Base-by-base conservation (phyloP, 495 filamentous ascomycete species). In the Hyaloscypha variabilis region DNA sequence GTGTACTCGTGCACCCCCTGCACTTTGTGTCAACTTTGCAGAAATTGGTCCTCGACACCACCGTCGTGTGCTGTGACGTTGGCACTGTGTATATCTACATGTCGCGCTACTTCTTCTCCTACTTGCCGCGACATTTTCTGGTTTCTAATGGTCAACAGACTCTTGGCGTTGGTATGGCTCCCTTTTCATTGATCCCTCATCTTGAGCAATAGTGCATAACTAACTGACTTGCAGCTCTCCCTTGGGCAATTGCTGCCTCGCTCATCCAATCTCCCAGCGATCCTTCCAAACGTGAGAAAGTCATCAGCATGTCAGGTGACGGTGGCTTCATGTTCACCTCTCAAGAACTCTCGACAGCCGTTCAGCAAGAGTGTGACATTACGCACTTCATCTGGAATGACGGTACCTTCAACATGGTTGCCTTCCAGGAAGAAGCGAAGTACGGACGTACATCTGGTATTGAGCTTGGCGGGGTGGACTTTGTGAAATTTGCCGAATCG, bases 371-470 rank as follows among this genome's bases (percentile, higher is more conserved):
- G 10, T 77, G 77, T 68, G 69, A 79, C 30, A 76, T 78, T 63
- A 78, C 76, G 53, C 76, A 79, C 60, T 79, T 79, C 58, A 68
- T 79, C 39, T 78, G 75, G 75, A 79, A 79, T 58, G 77, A 79
- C 52, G 72, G 72, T 51, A 67, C 65, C 29, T 79, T 74, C 62
- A 79, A 79, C 60, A 79, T 79, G 77, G 77, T 79, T 0, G 73
- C 76, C 63, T 78, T 78, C 61, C 77, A 78, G 66, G 75, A 78
- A 67, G 74, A 76, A 59, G 70, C 73, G 62, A 78, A 78, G 66
- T 78, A 78, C 51, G 75, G 75, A 3, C 64, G 76, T 26, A 72
- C 67, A 13, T 62, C 67, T 2, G 76, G 76, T 3, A 73, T 78
- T 39, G 66, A 71, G 2, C 57, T 78, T 3, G 76, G 76, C 1